These are phyloP conservation scores for Oryza glaberrima DNA, from an alignment of 176 grass and related monocot species.

Conservation along the genomic window DNA sequence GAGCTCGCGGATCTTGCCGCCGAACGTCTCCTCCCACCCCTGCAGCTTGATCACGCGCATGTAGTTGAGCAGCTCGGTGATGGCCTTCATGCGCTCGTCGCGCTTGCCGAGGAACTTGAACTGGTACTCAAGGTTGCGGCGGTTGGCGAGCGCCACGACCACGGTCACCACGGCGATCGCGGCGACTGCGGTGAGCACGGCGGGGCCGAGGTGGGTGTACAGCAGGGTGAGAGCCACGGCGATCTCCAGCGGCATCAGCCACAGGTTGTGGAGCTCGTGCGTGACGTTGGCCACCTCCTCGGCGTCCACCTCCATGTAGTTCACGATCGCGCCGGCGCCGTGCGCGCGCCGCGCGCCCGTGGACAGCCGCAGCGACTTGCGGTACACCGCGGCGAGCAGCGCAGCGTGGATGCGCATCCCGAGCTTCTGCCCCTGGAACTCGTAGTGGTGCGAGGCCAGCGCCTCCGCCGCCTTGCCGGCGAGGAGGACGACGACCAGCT, in stretches of 20 bases:
- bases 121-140: slow-evolving; percentile 62
- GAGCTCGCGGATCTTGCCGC: slow-evolving; percentile 36
- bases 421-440: slow-evolving; percentile 67
- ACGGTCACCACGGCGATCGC: slow-evolving; percentile 53
- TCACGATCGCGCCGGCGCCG: slow-evolving; percentile 58
- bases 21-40: slow-evolving; percentile 73
- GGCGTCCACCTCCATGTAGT: slow-evolving; percentile 85
- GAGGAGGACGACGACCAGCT: slow-evolving; percentile 51
- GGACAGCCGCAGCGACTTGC: slow-evolving; percentile 71
- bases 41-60: slow-evolving; percentile 78
- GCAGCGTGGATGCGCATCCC: slow-evolving; percentile 72
- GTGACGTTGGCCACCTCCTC: slow-evolving; percentile 64
- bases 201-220: slow-evolving; percentile 54
- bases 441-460: slow-evolving; percentile 66
- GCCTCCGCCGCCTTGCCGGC: slow-evolving; percentile 60
- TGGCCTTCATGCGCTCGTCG: slow-evolving; percentile 74
- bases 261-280: slow-evolving; percentile 66
- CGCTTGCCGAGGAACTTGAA: slow-evolving; percentile 67
- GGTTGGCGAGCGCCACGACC: slow-evolving; percentile 49
- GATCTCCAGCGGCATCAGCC: slow-evolving; percentile 76
- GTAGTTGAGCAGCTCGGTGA: slow-evolving; percentile 73
- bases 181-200: slow-evolving; percentile 51
- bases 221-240: slow-evolving; percentile 56
- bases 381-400: slow-evolving; percentile 62
- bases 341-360: slow-evolving; percentile 62